Evolutionary conservation across 805 yeast species (phyloP).

Genomic region (Naumovozyma dairenensis): DNA sequence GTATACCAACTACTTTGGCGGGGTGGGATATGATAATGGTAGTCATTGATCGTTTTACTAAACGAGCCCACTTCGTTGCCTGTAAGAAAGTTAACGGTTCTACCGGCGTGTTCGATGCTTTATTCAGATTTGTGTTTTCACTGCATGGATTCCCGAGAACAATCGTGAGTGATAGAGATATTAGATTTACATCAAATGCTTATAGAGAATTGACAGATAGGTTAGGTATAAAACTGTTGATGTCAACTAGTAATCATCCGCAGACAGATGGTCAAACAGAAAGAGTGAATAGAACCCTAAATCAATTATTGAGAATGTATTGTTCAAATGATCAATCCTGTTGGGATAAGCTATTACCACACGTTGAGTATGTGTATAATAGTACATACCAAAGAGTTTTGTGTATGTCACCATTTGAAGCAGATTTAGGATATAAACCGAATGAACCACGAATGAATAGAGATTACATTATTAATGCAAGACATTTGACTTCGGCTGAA

Average conservation of each 20-base stretch:
- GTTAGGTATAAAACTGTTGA: conserved; percentile 1
- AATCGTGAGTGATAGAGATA: conserved; percentile 4
- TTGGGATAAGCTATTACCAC: conserved; percentile 4
- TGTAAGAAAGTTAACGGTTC: conserved; percentile 6
- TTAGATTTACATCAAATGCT: neutral
- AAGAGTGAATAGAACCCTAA: conserved; percentile 1
- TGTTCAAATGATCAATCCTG: neutral
- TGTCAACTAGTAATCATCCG: conserved; percentile 1
- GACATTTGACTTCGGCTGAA: neutral
- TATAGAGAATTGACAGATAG: conserved; percentile 2
- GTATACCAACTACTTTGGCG: conserved; percentile 6
- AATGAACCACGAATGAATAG: conserved; percentile 3
- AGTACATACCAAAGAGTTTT: conserved; percentile 1
- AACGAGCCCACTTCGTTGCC: conserved; percentile 10
- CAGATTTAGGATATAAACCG: conserved; percentile 6
- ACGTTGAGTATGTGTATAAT: conserved; percentile 4
- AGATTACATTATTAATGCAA: neutral
- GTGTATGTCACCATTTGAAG: conserved; percentile 4
- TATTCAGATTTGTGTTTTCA: conserved; percentile 7
- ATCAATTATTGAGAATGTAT: conserved; percentile 1
- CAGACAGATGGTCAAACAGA: conserved; percentile 6
- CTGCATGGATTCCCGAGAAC: conserved; percentile 11
- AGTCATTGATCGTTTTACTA: conserved; percentile 11
- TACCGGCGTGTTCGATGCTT: conserved; percentile 6
- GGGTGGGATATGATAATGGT: conserved; percentile 8